phyloP scores from a whole-genome alignment of 768 basidiomycete genomes.

The Lactifluus pinguis region DNA sequence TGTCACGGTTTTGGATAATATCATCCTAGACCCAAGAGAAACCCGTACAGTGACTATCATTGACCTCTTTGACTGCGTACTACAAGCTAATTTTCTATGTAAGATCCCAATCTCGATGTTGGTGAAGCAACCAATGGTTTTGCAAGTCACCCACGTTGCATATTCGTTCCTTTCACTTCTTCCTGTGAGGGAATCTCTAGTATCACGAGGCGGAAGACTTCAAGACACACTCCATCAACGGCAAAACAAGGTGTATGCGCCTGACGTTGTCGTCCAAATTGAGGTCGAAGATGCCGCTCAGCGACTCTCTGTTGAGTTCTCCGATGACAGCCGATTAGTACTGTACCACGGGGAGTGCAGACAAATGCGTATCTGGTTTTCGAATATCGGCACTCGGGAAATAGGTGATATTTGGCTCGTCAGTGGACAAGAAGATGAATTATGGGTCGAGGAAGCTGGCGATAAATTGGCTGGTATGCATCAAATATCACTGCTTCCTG shows the following conservation, averaged over 20 bases:
- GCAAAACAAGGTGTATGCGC: slow-evolving; percentile 59
- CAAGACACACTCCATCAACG: slow-evolving; percentile 67
- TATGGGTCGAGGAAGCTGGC: slow-evolving; percentile 40
- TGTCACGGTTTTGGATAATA: slow-evolving; percentile 51
- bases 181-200: slow-evolving; percentile 55
- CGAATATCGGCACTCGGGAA: slow-evolving; percentile 52
- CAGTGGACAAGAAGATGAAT: slow-evolving; percentile 46
- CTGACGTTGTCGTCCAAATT: slow-evolving; percentile 51
- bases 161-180: slow-evolving; percentile 72
- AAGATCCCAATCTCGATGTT: slow-evolving; percentile 60
- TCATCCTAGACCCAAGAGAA: slow-evolving; percentile 56
- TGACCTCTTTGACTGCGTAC: background rate
- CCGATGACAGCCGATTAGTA: slow-evolving; percentile 41
- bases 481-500: slow-evolving; percentile 8
- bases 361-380: slow-evolving; percentile 45
- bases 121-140: slow-evolving; percentile 38
- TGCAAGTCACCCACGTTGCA: slow-evolving; percentile 48
- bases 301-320: slow-evolving; percentile 48
- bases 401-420: slow-evolving; percentile 70
- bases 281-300: slow-evolving; percentile 59
- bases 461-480: background rate
- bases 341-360: slow-evolving; percentile 65
- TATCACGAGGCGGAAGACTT: slow-evolving; percentile 63
- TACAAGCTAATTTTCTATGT: background rate
- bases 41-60: slow-evolving; percentile 45